Conservation (phyloP, 305 asterid genomes). For the Rubia tinctorum region DNA sequence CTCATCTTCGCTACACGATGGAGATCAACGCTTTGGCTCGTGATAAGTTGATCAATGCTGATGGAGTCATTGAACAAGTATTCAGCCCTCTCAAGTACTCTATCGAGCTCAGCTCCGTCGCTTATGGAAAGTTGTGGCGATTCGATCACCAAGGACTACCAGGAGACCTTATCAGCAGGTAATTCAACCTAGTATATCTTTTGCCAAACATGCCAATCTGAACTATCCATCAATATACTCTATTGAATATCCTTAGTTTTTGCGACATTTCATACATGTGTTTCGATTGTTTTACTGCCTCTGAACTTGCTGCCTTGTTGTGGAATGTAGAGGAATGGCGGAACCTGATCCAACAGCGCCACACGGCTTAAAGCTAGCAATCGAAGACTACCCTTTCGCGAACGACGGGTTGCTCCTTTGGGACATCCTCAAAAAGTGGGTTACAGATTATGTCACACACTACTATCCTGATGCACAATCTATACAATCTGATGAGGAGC, state of each 20-base stretch:
- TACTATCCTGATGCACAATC: slow-evolving; percentile 37
- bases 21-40: slow-evolving; percentile 34
- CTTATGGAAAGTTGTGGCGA: slow-evolving; percentile 43
- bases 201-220: too few relatives aligned
- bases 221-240: too few relatives aligned
- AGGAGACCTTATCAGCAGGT: slow-evolving; percentile 64
- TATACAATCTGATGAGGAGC: slow-evolving; percentile 51
- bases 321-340: slow-evolving; percentile 58
- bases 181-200: not conserved
- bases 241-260: too few relatives aligned
- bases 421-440: slow-evolving; percentile 76
- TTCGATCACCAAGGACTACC: slow-evolving; percentile 69
- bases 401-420: slow-evolving; percentile 72
- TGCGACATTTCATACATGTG: too few relatives aligned
- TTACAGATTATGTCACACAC: slow-evolving; percentile 50
- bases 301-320: not conserved
- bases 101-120: slow-evolving; percentile 22
- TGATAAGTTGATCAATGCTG: slow-evolving; percentile 14
- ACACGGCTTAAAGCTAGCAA: slow-evolving; percentile 58
- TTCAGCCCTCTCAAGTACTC: slow-evolving; percentile 22
- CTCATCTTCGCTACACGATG: slow-evolving; percentile 34
- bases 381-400: slow-evolving; percentile 85
- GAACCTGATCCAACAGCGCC: slow-evolving; percentile 67
- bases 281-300: not conserved
- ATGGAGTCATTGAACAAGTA: slow-evolving; percentile 18